phyloP scores from a whole-genome alignment of 176 grass and related monocot species.

The Carex kokanica region DNA sequence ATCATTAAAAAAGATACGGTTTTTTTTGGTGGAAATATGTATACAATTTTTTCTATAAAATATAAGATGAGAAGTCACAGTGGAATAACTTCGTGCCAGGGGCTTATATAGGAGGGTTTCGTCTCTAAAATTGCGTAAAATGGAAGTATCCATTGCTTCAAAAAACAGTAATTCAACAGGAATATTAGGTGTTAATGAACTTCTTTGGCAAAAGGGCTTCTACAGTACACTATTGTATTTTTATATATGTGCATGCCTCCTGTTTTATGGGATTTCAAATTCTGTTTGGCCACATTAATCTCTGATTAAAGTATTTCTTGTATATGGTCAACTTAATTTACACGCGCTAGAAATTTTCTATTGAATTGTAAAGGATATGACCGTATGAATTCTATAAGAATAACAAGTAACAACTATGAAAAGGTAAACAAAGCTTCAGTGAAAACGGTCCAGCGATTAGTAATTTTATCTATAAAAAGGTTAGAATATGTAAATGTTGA shows the following conservation, averaged over 20 bases:
- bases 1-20: background rate
- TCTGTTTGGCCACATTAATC: background rate
- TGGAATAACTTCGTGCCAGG: conserved; percentile 20
- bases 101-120: background rate
- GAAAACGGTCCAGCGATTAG: background rate
- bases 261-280: background rate
- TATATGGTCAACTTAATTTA: background rate
- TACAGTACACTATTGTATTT: background rate
- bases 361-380: background rate
- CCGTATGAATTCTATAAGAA: background rate
- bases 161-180: background rate
- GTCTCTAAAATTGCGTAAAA: background rate
- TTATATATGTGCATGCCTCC: background rate
- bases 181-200: conserved; percentile 4
- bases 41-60: background rate
- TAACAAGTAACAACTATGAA: background rate
- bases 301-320: background rate
- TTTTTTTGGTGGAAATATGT: background rate
- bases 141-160: conserved; percentile 7
- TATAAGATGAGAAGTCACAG: background rate
- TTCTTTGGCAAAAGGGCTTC: background rate
- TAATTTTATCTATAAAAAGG: background rate
- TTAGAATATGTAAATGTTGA: background rate
- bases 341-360: background rate
- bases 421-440: background rate